Base-by-base conservation (phyloP, 192 early-diverging fungal species). In the Backusella mclennaniae region DNA sequence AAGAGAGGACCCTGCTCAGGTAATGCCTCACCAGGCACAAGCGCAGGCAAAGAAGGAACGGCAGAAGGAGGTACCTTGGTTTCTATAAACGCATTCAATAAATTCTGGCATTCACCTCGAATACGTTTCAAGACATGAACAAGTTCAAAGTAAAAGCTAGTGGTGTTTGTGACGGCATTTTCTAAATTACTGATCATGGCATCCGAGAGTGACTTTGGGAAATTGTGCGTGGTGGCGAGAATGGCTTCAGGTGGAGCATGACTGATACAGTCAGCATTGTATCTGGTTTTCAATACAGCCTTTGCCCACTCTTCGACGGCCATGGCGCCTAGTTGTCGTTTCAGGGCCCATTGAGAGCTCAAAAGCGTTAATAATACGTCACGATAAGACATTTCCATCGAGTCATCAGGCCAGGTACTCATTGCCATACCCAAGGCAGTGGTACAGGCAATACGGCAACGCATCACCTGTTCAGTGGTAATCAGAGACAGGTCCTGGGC, bases 401-500 rank as follows among this genome's bases (percentile, higher is more conserved):
- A 74, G 4, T 86, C 80, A 23, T 83, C 71, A 5, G 84, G 87
- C 87, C 93, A 90, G 0, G 80, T 73, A 0, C 90, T 88, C 67
- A 90, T 87, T 36, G 95, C 77, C 69, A 86, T 86, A 8, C 98
- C 98, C 9, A 99, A 86, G 0, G 94, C 95, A 1, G 88, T 90
- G 14, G 92, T 90, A 3, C 91, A 94, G 0, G 88, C 86, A 21
- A 97, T 77, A 23, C 98, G 90, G 19, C 96, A 95, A 29, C 93
- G 91, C 71, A 96, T 85, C 31, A 99, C 87, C 29, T 90, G 88
- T 17, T 93, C 93, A 21, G 84, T 82, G 1, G 90, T 82, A 1
- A 99, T 86, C 41, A 99, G 80, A 1, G 93, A 92, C 63, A 98
- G 80, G 79, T 99, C 98, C 79, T 98, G 96, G 66, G 89, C 85